These are phyloP conservation scores for Bimuria novae-zelandiae DNA, from an alignment of 2,329 filamentous ascomycete genomes.

Conservation along the genomic window DNA sequence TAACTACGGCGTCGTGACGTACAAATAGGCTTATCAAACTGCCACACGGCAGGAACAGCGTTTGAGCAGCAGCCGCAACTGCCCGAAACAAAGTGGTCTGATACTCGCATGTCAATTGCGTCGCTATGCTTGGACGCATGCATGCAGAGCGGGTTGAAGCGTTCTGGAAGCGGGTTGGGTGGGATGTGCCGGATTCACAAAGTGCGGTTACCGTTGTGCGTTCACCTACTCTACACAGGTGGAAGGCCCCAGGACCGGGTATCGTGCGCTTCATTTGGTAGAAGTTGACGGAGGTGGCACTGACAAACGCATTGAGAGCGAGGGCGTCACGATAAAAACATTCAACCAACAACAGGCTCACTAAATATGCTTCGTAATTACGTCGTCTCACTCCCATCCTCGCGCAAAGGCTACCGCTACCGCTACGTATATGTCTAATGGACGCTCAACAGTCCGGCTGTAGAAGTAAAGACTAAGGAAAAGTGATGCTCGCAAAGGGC, in stretches of 20 bases:
- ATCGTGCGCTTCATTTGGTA: too few relatives aligned
- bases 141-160: background rate
- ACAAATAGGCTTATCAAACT: too few relatives aligned
- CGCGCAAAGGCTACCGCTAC: background rate
- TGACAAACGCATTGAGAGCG: too few relatives aligned
- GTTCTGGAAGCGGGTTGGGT: background rate
- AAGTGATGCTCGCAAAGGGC: background rate
- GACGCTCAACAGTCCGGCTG: slow-evolving; percentile 47
- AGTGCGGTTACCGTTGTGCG: too few relatives aligned
- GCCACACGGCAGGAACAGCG: background rate
- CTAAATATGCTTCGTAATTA: slow-evolving; percentile 16
- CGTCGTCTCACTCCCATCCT: background rate
- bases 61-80: slow-evolving; percentile 2
- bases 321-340: too few relatives aligned
- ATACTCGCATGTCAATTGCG: slow-evolving; percentile 21
- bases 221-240: too few relatives aligned
- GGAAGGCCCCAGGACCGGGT: too few relatives aligned
- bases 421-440: slow-evolving; percentile 21
- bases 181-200: too few relatives aligned
- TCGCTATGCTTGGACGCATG: background rate
- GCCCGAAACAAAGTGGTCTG: slow-evolving; percentile 26
- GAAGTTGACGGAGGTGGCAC: too few relatives aligned
- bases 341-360: too few relatives aligned
- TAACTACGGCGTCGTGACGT: too few relatives aligned
- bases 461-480: slow-evolving; percentile 25